Evolutionary conservation across 495 filamentous ascomycete species (phyloP).

Genomic region (Aspergillus heteromorphus): DNA sequence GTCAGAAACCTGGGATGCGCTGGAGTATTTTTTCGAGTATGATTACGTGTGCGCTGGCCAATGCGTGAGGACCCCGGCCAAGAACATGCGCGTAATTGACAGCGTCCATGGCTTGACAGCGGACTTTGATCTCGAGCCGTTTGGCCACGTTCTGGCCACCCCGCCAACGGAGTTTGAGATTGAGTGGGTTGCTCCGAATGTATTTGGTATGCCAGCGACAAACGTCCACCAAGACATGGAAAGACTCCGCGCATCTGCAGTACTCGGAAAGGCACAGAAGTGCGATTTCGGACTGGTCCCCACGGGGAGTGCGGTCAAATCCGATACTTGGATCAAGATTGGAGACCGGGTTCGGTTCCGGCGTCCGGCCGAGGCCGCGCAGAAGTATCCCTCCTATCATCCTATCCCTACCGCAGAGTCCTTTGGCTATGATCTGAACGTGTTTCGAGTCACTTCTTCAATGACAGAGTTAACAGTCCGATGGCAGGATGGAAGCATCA

Average conservation of each 20-base stretch:
- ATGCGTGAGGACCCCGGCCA: slow-evolving; percentile 42
- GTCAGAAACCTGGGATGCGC: not conserved
- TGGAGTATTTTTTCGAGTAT: slow-evolving; percentile 4
- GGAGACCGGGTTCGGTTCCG: slow-evolving; percentile 50
- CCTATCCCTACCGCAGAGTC: slow-evolving; percentile 43
- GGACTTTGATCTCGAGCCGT: slow-evolving; percentile 23
- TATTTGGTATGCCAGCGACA: slow-evolving; percentile 19
- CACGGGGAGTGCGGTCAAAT: slow-evolving; percentile 2
- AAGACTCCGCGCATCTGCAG: slow-evolving; percentile 15
- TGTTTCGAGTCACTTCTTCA: slow-evolving; percentile 42
- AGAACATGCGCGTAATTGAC: slow-evolving; percentile 42
- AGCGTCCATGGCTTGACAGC: slow-evolving; percentile 40
- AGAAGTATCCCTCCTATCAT: slow-evolving; percentile 41
- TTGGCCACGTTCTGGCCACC: slow-evolving; percentile 43
- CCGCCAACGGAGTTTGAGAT: slow-evolving; percentile 37
- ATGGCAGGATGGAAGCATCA: slow-evolving; percentile 56
- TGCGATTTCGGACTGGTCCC: slow-evolving; percentile 22
- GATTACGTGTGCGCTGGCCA: slow-evolving; percentile 39
- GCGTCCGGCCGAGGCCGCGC: slow-evolving; percentile 38
- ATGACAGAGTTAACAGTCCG: slow-evolving; percentile 45
- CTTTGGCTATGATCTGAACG: slow-evolving; percentile 55
- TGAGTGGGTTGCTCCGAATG: slow-evolving; percentile 46
- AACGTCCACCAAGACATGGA: slow-evolving; percentile 3
- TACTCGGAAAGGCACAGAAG: slow-evolving; percentile 17
- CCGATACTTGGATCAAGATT: slow-evolving; percentile 23